A percentile compares a stretch with the other conserved stretches of the same genome.
Evolutionary conservation across 1,139 yeast genomes (phyloP).

Genomic region (Pneumocystis carinii): DNA sequence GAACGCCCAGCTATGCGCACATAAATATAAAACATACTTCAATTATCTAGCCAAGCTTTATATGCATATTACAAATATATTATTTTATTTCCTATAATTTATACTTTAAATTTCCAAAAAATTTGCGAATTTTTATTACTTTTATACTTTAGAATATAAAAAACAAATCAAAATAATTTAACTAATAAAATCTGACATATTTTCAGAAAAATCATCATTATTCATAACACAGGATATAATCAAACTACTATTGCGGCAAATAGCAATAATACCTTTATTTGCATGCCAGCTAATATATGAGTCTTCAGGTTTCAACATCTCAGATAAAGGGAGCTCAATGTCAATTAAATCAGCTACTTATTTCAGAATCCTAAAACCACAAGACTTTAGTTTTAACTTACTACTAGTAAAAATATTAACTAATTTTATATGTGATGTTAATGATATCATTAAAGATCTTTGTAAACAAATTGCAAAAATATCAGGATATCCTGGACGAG

Average conservation of each 20-base stretch:
- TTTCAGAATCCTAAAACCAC: neutral
- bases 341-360: neutral
- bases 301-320: neutral
- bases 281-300: neutral
- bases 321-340: neutral
- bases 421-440: neutral
- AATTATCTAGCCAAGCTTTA: neutral
- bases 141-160: neutral
- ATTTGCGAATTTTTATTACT: neutral
- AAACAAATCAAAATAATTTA: neutral
- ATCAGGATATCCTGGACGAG: neutral
- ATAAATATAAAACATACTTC: neutral
- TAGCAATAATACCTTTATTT: neutral
- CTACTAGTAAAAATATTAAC: neutral
- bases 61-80: neutral
- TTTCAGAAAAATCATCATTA: neutral
- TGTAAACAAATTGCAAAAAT: neutral
- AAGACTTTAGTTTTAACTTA: neutral
- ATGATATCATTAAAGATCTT: neutral
- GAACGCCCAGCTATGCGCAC: neutral
- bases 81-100: neutral
- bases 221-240: neutral
- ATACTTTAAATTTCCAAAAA: neutral
- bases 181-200: neutral
- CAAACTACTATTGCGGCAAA: neutral